Evolutionary conservation across 352 stramenopile species (phyloP).

Genomic region (Globisporangium solare): DNA sequence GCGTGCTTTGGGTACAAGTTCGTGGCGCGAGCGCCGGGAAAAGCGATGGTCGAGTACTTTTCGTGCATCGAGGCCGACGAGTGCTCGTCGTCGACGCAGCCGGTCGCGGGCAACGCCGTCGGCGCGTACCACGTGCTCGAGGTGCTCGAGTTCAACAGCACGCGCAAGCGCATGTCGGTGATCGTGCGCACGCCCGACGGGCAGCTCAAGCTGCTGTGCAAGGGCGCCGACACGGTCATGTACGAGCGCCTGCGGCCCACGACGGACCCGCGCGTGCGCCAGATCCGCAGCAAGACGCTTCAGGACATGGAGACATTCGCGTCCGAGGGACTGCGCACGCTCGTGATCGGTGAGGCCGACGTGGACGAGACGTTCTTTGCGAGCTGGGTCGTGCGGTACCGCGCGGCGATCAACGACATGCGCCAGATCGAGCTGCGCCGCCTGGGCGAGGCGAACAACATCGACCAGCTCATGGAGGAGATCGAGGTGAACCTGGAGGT

Average conservation of each 20-base stretch:
- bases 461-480: constrained; percentile 79
- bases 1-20: constrained; percentile 85
- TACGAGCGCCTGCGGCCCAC: constrained; percentile 69
- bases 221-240: constrained; percentile 89
- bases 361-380: constrained; percentile 61
- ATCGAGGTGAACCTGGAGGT: constrained; percentile 87
- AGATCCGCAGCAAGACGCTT: constrained; percentile 62
- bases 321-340: constrained; percentile 84
- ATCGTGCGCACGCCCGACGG: constrained; percentile 61
- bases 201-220: constrained; percentile 75
- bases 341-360: constrained; percentile 74
- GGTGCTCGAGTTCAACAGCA: constrained; percentile 94
- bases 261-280: constrained; percentile 34
- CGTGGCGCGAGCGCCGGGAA: constrained; percentile 55
- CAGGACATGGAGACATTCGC: constrained; percentile 89
- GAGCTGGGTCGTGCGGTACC: constrained; percentile 64
- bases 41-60: constrained; percentile 73
- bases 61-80: constrained; percentile 38
- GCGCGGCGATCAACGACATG: constrained; percentile 81
- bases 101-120: constrained; percentile 23
- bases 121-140: constrained; percentile 86
- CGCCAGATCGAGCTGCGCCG: constrained; percentile 77
- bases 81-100: constrained; percentile 23
- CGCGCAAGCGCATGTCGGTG: constrained; percentile 94
- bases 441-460: constrained; percentile 69